A percentile compares a stretch with the other conserved stretches of the same genome.
Evolutionary conservation across 192 early-diverging fungal genomes (phyloP).

Genomic region (Radiomyces spectabilis): DNA sequence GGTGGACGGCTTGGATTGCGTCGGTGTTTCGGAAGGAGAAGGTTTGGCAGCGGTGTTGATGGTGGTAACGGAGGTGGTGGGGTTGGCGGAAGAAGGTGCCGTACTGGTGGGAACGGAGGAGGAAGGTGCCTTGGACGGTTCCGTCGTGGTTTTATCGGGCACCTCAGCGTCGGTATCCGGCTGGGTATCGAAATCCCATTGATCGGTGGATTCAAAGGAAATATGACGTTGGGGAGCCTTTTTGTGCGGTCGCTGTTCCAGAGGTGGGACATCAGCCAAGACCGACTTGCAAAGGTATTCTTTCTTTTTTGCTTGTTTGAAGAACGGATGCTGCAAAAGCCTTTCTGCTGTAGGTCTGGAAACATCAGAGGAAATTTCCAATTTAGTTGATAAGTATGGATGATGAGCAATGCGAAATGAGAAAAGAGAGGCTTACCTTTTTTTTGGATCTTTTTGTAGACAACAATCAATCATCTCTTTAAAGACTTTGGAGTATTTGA

Average conservation of each 20-base stretch:
- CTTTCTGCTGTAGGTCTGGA: conserved; percentile 70
- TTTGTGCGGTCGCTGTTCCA: conserved; percentile 62
- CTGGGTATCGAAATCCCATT: conserved; percentile 60
- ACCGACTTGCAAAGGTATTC: conserved; percentile 54
- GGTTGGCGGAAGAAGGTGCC: not conserved
- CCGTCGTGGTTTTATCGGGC: not conserved
- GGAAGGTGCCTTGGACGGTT: not conserved
- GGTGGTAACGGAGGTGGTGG: not conserved
- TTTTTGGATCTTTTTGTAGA: conserved; percentile 71
- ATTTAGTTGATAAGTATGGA: too few species aligned
- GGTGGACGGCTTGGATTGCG: not conserved
- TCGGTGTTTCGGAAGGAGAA: not conserved
- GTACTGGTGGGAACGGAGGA: not conserved
- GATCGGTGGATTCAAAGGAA: conserved; percentile 37
- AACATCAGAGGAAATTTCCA: too few species aligned
- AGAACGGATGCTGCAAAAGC: conserved; percentile 67
- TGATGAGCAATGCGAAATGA: too few species aligned
- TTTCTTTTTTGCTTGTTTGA: conserved; percentile 68
- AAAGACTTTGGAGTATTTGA: conserved; percentile 69
- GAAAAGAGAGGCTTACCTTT: conserved; percentile 46
- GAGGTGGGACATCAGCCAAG: conserved; percentile 53
- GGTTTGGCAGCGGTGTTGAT: not conserved
- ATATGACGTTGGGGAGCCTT: conserved; percentile 32
- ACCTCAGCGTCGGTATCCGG: conserved; percentile 5
- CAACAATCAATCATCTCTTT: conserved; percentile 85